Evolutionary conservation across 306 rosid genomes (phyloP), one percentile per base, ranked within the genome.

Genomic region (Aeschynomene evenia): DNA sequence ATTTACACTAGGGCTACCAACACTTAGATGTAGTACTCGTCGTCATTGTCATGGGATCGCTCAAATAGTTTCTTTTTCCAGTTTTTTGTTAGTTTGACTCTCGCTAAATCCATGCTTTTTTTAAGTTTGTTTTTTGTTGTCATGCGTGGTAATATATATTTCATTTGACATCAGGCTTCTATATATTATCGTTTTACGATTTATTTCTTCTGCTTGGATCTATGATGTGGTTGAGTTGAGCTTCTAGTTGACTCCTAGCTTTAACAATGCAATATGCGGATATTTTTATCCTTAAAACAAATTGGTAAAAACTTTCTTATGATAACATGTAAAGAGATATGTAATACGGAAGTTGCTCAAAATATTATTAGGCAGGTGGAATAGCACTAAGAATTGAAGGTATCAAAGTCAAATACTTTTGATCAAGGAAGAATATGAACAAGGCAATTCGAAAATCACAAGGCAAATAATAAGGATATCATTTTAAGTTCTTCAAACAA

Each of bases 1-100:
- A 89, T 84, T 58, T 84, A 86, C 83, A 82, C 96, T 15, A 79
- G 96, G 65, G 88, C 96, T n/a, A 82, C 96, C 54, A 89, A 89
- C 85, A 86, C 96, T 76, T 89, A 82, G 62, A 33, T 50, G 22
- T 43, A 4, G 23, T 12, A 9, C 42, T 43, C 3, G 61, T 39
- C 64, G 1, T 82, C 62, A 61, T 37, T 63, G 43, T 77, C 54
- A 28, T 16, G 73, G 50, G 58, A 72, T 55, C 49, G 23, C n/a
- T 50, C 6, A 71, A 39, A 26, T 33, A 18, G 19, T 78, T 65
- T 63, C 37, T 10, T 48, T 34, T 19, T 62, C 14, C 28, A 16
- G 37, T 63, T 72, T 20, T 28, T 49, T 37, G 11, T 76, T 18
- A 34, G 68, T 73, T 70, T 0, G 65, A 40, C 58, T 36, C 50